Evolutionary conservation across 2,329 filamentous ascomycete species (phyloP), one percentile per base, ranked within the genome.

Genomic region (Monascus ruber): DNA sequence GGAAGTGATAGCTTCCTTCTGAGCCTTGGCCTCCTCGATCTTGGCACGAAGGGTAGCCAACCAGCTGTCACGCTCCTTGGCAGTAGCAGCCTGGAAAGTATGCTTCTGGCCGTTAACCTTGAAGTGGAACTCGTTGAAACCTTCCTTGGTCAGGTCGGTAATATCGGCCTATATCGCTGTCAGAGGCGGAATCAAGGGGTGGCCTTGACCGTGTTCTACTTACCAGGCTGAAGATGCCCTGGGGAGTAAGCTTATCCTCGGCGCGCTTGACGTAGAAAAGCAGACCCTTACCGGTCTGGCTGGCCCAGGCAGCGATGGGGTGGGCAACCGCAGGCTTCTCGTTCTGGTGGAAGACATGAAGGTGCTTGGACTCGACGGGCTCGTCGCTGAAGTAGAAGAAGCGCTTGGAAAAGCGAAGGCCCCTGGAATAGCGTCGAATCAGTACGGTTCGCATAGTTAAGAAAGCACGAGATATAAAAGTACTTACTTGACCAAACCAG

Each of bases 251-350:
- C 78, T 93, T 94, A 68, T 94, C 83, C 56, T 79, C 75, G 38
- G 75, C 72, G 66, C 85, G 81, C 78, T 89, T 87, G 66, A 83
- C 81, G 66, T 85, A 84, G 75, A 93, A 94, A 33, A 96, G 73
- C 17, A 96, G 82, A 59, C 91, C 91, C 74, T 94, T 94, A 64
- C 89, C 89, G 43, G 89, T 95, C 73, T 94, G 79, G 52, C 79
- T 80, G 47, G 89, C 86, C 86, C 91, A 95, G 29, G 91, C 83
- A 51, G 79, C 82, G 53, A 83, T 82, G 50, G 84, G 75, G 70
- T 93, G 82, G 45, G 83, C 81, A 49, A 81, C 73, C 39, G 80
- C 73, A 41, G 81, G 73, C 81, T 95, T 95, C 76, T 94, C 87
- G 56, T 79, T 81, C 68, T 87, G 85, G 53, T 93, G 74, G 72